Conservation (phyloP, 73 alveolate genomes). For the Tetrahymena elliotti region DNA sequence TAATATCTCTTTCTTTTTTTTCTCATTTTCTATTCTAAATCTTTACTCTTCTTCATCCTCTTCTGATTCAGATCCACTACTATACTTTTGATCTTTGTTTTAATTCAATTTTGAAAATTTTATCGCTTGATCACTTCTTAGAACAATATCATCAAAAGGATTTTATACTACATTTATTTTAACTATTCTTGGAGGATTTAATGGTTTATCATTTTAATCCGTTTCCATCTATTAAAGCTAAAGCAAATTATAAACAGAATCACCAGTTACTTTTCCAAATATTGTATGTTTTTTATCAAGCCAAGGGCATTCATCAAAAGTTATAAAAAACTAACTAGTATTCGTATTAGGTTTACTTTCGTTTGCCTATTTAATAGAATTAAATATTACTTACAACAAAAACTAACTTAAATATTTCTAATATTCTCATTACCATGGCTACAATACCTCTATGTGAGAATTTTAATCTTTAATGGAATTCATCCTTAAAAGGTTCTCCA, state of each 20-base stretch:
- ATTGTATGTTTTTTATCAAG: constrained; percentile 80
- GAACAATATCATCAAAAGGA: constrained; percentile 68
- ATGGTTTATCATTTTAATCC: constrained; percentile 58
- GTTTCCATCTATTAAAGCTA: constrained; percentile 54
- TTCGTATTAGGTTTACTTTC: constrained; percentile 66
- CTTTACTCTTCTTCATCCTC: constrained; percentile 10
- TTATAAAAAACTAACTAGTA: constrained; percentile 81
- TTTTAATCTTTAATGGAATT: constrained; percentile 77
- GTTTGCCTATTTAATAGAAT: constrained; percentile 45
- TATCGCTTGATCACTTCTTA: constrained; percentile 10
- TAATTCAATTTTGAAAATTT: neutral
- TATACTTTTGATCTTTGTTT: neutral
- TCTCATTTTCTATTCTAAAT: constrained; percentile 1
- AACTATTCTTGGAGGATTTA: constrained; percentile 44
- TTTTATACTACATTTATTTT: constrained; percentile 49
- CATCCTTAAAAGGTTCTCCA: constrained; percentile 82
- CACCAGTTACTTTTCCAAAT: constrained; percentile 83
- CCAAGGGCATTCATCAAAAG: constrained; percentile 81
- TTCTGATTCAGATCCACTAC: neutral
- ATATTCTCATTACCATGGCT: constrained; percentile 74
- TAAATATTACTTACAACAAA: constrained; percentile 50
- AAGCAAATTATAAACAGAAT: constrained; percentile 59
- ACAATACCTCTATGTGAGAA: constrained; percentile 91
- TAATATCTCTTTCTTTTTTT: constrained; percentile 1
- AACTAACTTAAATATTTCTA: constrained; percentile 53